These are phyloP conservation scores for Tausonia pullulans DNA, from an alignment of 1,284 basidiomycete species.

Conservation along the genomic window DNA sequence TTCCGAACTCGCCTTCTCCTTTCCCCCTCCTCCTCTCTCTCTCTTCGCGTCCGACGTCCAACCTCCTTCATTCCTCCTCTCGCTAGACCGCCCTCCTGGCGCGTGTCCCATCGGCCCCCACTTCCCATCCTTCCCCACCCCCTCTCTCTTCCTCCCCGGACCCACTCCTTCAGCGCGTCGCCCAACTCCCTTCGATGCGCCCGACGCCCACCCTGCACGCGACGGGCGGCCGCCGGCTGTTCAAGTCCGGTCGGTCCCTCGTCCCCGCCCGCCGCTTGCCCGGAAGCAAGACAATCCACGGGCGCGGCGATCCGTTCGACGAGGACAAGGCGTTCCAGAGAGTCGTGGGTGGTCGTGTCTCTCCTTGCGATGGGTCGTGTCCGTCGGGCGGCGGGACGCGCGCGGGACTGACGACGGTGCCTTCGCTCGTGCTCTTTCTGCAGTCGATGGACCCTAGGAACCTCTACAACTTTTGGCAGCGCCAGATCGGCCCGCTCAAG, in stretches of 20 bases:
- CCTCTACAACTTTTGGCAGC: constrained; percentile 14
- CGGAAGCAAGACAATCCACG: background rate
- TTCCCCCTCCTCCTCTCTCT: too few species aligned
- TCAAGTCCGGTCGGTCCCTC: background rate
- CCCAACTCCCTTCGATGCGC: background rate
- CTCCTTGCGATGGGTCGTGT: background rate
- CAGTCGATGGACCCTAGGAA: constrained; percentile 1
- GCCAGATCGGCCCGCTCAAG: constrained; percentile 7
- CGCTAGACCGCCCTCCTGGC: too few species aligned
- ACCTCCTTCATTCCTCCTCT: too few species aligned
- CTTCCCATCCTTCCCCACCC: background rate
- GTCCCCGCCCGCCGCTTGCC: too few species aligned
- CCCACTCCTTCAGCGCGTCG: background rate
- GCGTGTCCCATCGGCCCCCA: background rate
- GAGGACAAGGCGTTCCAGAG: background rate
- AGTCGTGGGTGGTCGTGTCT: background rate
- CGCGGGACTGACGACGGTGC: too few species aligned
- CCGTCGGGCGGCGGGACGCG: background rate
- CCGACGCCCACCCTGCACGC: background rate
- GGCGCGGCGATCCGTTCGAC: background rate
- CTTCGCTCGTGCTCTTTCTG: background rate
- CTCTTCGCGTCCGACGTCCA: too few species aligned
- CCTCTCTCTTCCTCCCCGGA: background rate
- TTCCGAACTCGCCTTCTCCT: too few species aligned
- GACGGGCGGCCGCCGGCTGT: background rate